Percentiles rank a stretch among this genome's conserved stretches.
Evolutionary conservation across 75 land plant genomes (phyloP).

Genomic region (Sequoia sempervirens): DNA sequence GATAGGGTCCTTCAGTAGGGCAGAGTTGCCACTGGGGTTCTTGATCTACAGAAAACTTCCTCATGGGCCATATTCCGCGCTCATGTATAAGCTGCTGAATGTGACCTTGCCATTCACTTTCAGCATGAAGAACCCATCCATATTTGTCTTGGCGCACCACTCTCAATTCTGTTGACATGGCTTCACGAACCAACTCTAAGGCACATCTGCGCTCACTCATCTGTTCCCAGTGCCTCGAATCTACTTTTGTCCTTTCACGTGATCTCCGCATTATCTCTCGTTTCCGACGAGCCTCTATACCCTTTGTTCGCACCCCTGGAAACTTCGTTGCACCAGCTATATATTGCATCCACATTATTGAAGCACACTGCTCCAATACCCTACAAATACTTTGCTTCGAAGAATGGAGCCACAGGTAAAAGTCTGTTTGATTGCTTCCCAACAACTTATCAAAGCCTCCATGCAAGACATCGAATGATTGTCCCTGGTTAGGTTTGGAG

Average conservation of each 20-base stretch:
- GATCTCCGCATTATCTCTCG: slow-evolving; percentile 71
- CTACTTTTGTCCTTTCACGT: slow-evolving; percentile 55
- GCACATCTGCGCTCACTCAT: slow-evolving; percentile 74
- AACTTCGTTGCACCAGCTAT: slow-evolving; percentile 77
- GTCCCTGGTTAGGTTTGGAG: slow-evolving; percentile 75
- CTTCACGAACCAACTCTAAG: slow-evolving; percentile 79
- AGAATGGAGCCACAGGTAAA: slow-evolving; percentile 74
- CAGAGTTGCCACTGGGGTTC: slow-evolving; percentile 95
- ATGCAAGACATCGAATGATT: slow-evolving; percentile 68
- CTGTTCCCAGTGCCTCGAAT: slow-evolving; percentile 72
- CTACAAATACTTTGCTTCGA: slow-evolving; percentile 57
- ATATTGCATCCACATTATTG: slow-evolving; percentile 81
- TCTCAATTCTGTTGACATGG: slow-evolving; percentile 86
- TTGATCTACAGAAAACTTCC: slow-evolving; percentile 23
- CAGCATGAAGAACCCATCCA: slow-evolving; percentile 99
- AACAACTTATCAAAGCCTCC: slow-evolving; percentile 92
- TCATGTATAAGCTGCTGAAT: slow-evolving; percentile 97
- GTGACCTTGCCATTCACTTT: slow-evolving; percentile 91
- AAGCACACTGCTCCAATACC: slow-evolving; percentile 84
- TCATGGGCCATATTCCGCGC: slow-evolving; percentile 81
- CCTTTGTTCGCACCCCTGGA: slow-evolving; percentile 77
- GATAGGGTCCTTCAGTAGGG: slow-evolving; percentile 96
- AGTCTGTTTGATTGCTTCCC: slow-evolving; percentile 41
- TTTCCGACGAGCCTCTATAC: slow-evolving; percentile 73
- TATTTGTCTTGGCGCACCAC: slow-evolving; percentile 95